Conservation (phyloP, 2,329 filamentous ascomycete genomes). For the Talaromyces sp. region DNA sequence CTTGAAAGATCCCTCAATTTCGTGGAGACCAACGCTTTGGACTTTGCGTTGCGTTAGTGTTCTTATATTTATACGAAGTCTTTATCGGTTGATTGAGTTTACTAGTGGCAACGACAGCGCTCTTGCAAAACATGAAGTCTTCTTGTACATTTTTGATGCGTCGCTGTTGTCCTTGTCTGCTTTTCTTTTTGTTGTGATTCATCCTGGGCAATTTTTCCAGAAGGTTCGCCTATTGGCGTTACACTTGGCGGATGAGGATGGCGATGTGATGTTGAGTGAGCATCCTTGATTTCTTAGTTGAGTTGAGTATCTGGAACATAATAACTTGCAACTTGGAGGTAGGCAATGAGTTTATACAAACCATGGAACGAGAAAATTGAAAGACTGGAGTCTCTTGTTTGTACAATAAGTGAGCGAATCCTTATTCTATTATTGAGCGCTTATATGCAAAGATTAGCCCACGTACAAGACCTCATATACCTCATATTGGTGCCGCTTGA, state of each 20-base stretch:
- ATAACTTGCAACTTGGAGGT: not conserved
- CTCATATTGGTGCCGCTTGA: no score
- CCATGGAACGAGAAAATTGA: not conserved
- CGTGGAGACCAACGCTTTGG: constrained; percentile 32
- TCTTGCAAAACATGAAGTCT: constrained; percentile 29
- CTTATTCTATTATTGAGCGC: no score
- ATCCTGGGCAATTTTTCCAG: constrained; percentile 6
- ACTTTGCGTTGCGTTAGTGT: constrained; percentile 29
- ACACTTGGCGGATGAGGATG: not conserved
- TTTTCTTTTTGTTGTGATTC: constrained; percentile 24
- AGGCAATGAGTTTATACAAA: not conserved
- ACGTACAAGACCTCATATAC: no score
- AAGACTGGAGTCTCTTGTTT: not conserved
- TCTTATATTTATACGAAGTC: constrained; percentile 30
- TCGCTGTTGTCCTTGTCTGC: constrained; percentile 29
- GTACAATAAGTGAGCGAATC: not conserved
- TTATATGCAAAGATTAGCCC: no score
- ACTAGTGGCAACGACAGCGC: constrained; percentile 7
- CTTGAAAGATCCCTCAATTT: not conserved
- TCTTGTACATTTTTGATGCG: constrained; percentile 37
- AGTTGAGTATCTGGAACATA: not conserved
- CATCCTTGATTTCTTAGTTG: not conserved
- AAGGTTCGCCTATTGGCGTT: not conserved
- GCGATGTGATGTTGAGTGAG: not conserved
- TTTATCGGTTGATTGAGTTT: constrained; percentile 34